phyloP scores from a whole-genome alignment of 2,329 filamentous ascomycete species.

The Pyricularia sp. region DNA sequence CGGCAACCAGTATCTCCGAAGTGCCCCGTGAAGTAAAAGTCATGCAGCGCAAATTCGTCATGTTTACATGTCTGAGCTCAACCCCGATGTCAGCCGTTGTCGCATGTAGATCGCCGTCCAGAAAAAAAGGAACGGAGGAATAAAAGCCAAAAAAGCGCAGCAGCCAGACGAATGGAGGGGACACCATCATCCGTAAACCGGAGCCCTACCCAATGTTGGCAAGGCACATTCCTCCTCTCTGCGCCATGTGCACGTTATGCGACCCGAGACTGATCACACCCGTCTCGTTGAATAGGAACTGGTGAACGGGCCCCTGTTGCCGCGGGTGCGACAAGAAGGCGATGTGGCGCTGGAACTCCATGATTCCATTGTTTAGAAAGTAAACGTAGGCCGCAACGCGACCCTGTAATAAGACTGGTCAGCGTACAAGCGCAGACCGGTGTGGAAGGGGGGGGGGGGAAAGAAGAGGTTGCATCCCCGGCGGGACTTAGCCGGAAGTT shows the following conservation, averaged over 20 bases:
- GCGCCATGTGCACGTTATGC: constrained; percentile 78
- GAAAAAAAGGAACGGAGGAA: neutral
- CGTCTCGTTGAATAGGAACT: constrained; percentile 82
- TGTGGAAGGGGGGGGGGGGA: neutral
- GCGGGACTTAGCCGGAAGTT: neutral
- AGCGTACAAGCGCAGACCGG: neutral
- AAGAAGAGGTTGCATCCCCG: neutral
- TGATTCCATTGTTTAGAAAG: constrained; percentile 45
- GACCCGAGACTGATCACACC: constrained; percentile 78
- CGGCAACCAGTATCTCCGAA: constrained; percentile 73
- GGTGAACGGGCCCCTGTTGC: constrained; percentile 66
- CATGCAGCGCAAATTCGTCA: constrained; percentile 87
- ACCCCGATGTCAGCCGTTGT: constrained; percentile 5
- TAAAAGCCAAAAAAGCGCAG: neutral
- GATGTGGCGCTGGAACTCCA: constrained; percentile 77
- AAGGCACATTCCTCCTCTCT: constrained; percentile 13
- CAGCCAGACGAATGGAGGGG: neutral
- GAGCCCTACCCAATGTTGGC: constrained; percentile 42
- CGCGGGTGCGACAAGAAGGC: constrained; percentile 70
- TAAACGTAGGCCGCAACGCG: constrained; percentile 58
- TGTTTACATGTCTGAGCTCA: constrained; percentile 48
- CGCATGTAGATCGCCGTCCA: neutral
- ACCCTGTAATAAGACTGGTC: constrained; percentile 40
- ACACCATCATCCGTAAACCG: neutral
- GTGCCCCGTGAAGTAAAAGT: constrained; percentile 82